Evolutionary conservation across 2,329 filamentous ascomycete genomes (phyloP).

Genomic region (Salinomyces thailandicus): DNA sequence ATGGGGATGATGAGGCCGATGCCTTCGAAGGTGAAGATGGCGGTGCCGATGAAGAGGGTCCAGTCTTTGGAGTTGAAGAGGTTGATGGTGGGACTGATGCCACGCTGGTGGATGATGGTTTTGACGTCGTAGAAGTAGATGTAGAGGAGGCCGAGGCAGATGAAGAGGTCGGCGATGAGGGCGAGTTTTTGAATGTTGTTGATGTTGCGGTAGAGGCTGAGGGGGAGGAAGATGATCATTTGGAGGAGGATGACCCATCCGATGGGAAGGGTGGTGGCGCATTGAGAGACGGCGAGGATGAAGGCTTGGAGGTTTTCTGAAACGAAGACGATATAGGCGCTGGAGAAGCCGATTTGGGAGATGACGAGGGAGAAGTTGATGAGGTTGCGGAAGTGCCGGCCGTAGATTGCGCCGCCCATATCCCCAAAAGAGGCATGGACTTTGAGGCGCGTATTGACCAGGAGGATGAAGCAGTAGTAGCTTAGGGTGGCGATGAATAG

Average conservation of each 20-base stretch:
- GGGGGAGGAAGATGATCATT: constrained; percentile 86
- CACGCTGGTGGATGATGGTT: constrained; percentile 62
- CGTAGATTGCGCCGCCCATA: constrained; percentile 85
- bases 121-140: constrained; percentile 91
- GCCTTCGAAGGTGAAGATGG: constrained; percentile 97
- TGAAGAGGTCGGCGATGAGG: constrained; percentile 86
- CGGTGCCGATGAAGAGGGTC: constrained; percentile 97
- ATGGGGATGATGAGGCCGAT: constrained; percentile 97
- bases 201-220: constrained; percentile 90
- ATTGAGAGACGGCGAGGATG: constrained; percentile 80
- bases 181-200: constrained; percentile 95
- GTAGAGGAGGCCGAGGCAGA: constrained; percentile 82
- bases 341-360: constrained; percentile 89
- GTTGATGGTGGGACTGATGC: constrained; percentile 67
- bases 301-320: constrained; percentile 93
- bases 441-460: constrained; percentile 75
- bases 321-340: constrained; percentile 94
- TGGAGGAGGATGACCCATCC: constrained; percentile 88
- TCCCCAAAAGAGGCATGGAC: constrained; percentile 95
- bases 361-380: constrained; percentile 90
- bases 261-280: constrained; percentile 74
- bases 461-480: constrained; percentile 94
- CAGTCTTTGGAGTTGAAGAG: constrained; percentile 85
- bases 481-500: constrained; percentile 74
- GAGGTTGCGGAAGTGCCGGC: constrained; percentile 75